Conservation (phyloP, 2,329 filamentous ascomycete species). For the Akanthomyces muscarius region DNA sequence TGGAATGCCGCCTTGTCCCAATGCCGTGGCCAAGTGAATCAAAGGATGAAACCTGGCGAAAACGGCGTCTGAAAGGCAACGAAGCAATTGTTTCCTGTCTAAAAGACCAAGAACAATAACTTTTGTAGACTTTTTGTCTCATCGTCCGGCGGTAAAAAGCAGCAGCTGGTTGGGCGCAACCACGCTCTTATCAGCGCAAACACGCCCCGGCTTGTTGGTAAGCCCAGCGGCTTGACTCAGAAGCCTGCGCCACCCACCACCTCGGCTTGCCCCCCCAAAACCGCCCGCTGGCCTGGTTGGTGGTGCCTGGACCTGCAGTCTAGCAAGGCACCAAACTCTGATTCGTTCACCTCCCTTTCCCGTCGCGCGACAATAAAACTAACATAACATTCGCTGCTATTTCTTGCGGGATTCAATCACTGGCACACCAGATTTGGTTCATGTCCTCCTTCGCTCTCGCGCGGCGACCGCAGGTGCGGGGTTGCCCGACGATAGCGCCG, state of each 20-base stretch:
- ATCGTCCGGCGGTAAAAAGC: neutral
- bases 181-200: neutral
- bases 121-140: neutral
- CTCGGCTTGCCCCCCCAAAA: neutral
- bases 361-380: neutral
- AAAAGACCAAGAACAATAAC: neutral
- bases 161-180: neutral
- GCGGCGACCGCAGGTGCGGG: neutral
- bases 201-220: neutral
- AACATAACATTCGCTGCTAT: neutral
- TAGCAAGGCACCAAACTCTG: constrained; percentile 9
- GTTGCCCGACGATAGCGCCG: constrained; percentile 9
- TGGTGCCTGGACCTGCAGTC: neutral
- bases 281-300: neutral
- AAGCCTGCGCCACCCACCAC: constrained; percentile 3
- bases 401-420: neutral
- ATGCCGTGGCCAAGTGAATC: neutral
- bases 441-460: neutral
- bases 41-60: neutral
- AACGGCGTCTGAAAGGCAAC: neutral
- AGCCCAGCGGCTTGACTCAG: neutral
- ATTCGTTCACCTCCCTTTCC: neutral
- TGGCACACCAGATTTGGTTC: too few species aligned
- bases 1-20: neutral
- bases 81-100: neutral